Conservation (phyloP, 805 yeast species). For the Candida manassasensis region DNA sequence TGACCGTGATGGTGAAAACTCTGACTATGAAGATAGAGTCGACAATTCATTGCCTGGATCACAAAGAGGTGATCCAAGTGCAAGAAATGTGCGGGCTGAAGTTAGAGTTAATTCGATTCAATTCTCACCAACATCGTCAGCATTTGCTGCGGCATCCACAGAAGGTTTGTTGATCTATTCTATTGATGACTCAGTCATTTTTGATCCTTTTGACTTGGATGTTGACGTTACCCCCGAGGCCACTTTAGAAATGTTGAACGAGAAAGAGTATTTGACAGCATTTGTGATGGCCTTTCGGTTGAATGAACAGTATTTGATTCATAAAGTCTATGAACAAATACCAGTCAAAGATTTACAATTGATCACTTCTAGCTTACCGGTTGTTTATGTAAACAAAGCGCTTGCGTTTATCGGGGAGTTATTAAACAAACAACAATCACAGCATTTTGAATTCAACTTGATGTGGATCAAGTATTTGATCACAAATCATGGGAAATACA, state of each 20-base stretch:
- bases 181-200: conserved; percentile 65
- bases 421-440: conserved; percentile 53
- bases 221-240: conserved; percentile 84
- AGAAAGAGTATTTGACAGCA: conserved; percentile 66
- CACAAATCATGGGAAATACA: conserved; percentile 71
- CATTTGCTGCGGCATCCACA: conserved; percentile 93
- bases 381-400: conserved; percentile 65
- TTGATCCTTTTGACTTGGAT: conserved; percentile 95
- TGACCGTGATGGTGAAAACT: conserved; percentile 80
- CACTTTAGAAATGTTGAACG: conserved; percentile 55
- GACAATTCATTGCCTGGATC: conserved; percentile 86
- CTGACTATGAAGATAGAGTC: conserved; percentile 77
- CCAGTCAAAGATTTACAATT: conserved; percentile 68
- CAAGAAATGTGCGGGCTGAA: conserved; percentile 72
- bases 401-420: conserved; percentile 65
- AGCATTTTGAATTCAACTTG: conserved; percentile 79
- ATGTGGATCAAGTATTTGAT: conserved; percentile 74
- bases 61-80: conserved; percentile 67
- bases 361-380: conserved; percentile 67
- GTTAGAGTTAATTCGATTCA: conserved; percentile 72
- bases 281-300: conserved; percentile 90
- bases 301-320: conserved; percentile 73
- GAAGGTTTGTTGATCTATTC: conserved; percentile 86
- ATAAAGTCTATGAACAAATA: conserved; percentile 66
- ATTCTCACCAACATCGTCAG: conserved; percentile 85